Evolutionary conservation across 768 basidiomycete genomes (phyloP), one percentile per base, ranked within the genome.

Genomic region (Tylopilus rubrobrunneus): DNA sequence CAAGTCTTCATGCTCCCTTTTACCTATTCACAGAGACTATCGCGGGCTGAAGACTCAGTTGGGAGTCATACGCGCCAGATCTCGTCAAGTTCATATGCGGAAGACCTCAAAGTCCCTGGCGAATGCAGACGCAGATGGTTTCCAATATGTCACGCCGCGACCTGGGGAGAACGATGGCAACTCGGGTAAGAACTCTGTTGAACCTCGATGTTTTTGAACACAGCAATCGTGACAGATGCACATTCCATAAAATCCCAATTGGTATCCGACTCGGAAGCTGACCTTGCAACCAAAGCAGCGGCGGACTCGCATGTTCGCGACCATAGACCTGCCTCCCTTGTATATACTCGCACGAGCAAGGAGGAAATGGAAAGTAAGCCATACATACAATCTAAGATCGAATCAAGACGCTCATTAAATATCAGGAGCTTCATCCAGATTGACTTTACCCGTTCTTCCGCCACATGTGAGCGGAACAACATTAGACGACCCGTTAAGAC

Each of bases 31-130:
- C 58, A 91, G 89, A 65, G 82, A 91, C 65, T 92, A 91, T 63
- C 78, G 79, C 6, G 80, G 78, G 12, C 78, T 92, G 17, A 89
- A 90, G 69, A 85, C 82, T 56, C 74, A 76, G 14, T 85, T 91
- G 19, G 71, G 73, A 12, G 76, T 76, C 3, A 82, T 89, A 51
- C 77, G 76, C 25, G 71, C 70, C 51, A 43, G 14, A 14, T 34
- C 14, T 34, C 68, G 67, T 1, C 68, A 73, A 46, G 31, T 64
- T 12, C 48, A 57, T n/a, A 29, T 44, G 11, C 52, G 46, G 43
- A 55, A 31, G 40, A 39, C 52, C 36, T 54, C 48, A 40, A 55
- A 31, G 37, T 44, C 52, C 36, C 45, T 55, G 33, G 41, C 15
- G 15, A 37, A 37, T 4, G 25, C 31, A 5, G 42, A 51, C n/a